Percentiles rank a stretch among this genome's conserved stretches.
phyloP scores from a whole-genome alignment of 164 flowering plant genomes.

The Kingdonia uniflora region DNA sequence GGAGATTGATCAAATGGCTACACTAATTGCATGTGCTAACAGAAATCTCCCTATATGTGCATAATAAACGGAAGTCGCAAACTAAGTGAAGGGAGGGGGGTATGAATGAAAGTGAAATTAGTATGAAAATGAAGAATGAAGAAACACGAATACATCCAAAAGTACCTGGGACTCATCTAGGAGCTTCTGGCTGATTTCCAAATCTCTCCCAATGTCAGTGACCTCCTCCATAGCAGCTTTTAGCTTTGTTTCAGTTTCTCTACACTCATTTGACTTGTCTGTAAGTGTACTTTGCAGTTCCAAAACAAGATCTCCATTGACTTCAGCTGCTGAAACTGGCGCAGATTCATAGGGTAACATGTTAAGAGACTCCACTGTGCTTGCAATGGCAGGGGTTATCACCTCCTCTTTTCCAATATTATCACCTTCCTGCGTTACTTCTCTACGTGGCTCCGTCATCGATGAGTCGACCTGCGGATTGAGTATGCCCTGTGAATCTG shows the following conservation, averaged over 20 bases:
- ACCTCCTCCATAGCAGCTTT: constrained; percentile 61
- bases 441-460: constrained; percentile 61
- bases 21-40: too few species aligned
- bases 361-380: constrained; percentile 19
- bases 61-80: too few species aligned
- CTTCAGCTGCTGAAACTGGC: constrained; percentile 25
- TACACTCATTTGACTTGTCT: constrained; percentile 46
- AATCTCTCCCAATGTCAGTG: constrained; percentile 44
- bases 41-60: too few species aligned
- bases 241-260: constrained; percentile 54
- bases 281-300: constrained; percentile 54
- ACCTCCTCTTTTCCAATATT: constrained; percentile 38
- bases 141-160: background rate
- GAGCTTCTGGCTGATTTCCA: constrained; percentile 63
- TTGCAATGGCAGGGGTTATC: constrained; percentile 2
- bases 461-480: constrained; percentile 77
- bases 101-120: too few species aligned
- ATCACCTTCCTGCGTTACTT: constrained; percentile 29
- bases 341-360: constrained; percentile 25
- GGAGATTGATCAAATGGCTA: too few species aligned
- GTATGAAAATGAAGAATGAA: too few species aligned
- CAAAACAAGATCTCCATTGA: constrained; percentile 24
- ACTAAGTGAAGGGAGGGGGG: too few species aligned
- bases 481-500: constrained; percentile 52
- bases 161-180: constrained; percentile 91